Conservation (phyloP, 2,329 filamentous ascomycete species). For the Botryotinia convoluta region DNA sequence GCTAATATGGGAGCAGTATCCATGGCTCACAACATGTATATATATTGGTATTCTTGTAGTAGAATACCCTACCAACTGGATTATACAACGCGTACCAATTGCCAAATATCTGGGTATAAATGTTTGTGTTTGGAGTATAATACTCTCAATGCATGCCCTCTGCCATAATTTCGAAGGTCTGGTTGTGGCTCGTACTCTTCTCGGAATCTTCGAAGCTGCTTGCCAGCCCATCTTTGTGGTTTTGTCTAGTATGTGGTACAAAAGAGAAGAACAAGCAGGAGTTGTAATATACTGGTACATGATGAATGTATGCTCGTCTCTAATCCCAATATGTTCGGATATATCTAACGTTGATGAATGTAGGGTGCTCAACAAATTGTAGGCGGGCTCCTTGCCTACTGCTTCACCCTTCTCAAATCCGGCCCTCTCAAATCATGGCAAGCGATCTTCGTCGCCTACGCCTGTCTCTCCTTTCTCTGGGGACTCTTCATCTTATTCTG, state of each 20-base stretch:
- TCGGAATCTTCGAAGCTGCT: slow-evolving; percentile 65
- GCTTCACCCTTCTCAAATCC: slow-evolving; percentile 51
- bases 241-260: slow-evolving; percentile 70
- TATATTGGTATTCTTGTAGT: slow-evolving; percentile 36
- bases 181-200: slow-evolving; percentile 61
- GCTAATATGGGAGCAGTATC: slow-evolving; percentile 24
- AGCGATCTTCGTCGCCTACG: slow-evolving; percentile 51
- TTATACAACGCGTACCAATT: slow-evolving; percentile 30
- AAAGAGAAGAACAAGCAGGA: slow-evolving; percentile 63
- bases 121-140: slow-evolving; percentile 15
- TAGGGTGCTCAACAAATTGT: slow-evolving; percentile 60
- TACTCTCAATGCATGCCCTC: slow-evolving; percentile 12
- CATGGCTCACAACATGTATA: slow-evolving; percentile 35
- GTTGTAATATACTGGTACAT: slow-evolving; percentile 58
- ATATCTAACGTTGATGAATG: slow-evolving; percentile 51
- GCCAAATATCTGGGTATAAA: slow-evolving; percentile 17
- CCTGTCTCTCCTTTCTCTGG: slow-evolving; percentile 44
- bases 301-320: slow-evolving; percentile 6
- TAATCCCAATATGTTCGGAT: neutral
- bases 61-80: slow-evolving; percentile 42
- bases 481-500: slow-evolving; percentile 44
- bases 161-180: slow-evolving; percentile 59
- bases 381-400: slow-evolving; percentile 61
- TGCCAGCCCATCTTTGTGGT: slow-evolving; percentile 61
- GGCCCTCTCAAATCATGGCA: slow-evolving; percentile 59